A percentile compares a stretch with the other conserved stretches of the same genome.
phyloP scores from a whole-genome alignment of 2,329 filamentous ascomycete genomes.

The Fusarium hainanense region DNA sequence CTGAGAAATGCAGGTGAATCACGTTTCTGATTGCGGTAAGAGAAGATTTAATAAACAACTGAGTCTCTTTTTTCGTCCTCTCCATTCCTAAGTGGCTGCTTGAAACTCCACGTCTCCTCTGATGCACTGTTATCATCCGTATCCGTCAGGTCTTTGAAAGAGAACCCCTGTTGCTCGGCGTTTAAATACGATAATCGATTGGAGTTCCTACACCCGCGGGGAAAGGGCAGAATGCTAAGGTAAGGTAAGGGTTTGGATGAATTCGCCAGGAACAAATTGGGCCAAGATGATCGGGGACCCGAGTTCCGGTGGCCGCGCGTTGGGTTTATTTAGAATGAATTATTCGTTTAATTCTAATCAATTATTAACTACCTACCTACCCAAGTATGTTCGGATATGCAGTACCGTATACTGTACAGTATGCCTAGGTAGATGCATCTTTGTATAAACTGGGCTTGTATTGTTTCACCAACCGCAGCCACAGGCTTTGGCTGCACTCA shows the following conservation, averaged over 20 bases:
- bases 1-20: not conserved
- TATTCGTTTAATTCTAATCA: not conserved
- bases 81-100: constrained; percentile 25
- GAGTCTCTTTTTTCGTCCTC: constrained; percentile 4
- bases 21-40: constrained; percentile 8
- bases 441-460: constrained; percentile 27
- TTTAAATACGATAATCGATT: constrained; percentile 32
- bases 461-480: constrained; percentile 36
- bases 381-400: not conserved
- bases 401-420: not conserved
- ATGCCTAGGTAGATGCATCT: not conserved
- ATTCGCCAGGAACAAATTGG: constrained; percentile 21
- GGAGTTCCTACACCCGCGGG: constrained; percentile 22
- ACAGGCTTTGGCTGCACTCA: constrained; percentile 25
- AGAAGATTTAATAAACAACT: constrained; percentile 4
- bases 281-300: constrained; percentile 25
- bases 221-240: not conserved
- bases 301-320: constrained; percentile 29
- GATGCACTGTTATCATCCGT: constrained; percentile 3
- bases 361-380: not conserved
- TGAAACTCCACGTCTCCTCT: constrained; percentile 12
- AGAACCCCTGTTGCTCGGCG: constrained; percentile 33
- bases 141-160: constrained; percentile 23
- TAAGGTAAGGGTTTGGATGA: constrained; percentile 6
- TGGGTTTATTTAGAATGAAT: constrained; percentile 7